Percentiles rank a stretch among this genome's conserved stretches.
These are phyloP conservation scores for Solanum clarkiae DNA, from an alignment of 257 asterid genomes.

Conservation along the genomic window DNA sequence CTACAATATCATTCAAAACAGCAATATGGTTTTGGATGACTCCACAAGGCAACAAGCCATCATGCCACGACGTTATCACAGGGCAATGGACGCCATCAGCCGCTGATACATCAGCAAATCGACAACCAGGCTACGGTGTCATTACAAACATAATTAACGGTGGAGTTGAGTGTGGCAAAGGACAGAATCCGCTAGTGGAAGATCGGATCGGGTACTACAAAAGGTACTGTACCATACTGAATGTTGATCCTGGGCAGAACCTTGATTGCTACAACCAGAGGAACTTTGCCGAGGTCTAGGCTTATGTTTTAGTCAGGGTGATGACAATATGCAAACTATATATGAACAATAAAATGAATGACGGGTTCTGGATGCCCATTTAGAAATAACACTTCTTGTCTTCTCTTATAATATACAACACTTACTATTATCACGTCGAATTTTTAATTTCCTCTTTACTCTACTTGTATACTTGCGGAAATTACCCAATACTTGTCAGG, in stretches of 20 bases:
- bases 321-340: neutral
- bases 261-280: conserved; percentile 19
- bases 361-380: neutral
- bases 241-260: conserved; percentile 15
- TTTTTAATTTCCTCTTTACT: neutral
- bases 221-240: conserved; percentile 14
- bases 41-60: conserved; percentile 22
- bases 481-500: too few species aligned
- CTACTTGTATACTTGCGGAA: too few species aligned
- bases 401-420: neutral
- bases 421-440: neutral
- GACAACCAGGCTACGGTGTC: conserved; percentile 16
- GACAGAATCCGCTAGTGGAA: conserved; percentile 1
- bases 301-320: neutral
- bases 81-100: conserved; percentile 23
- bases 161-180: conserved; percentile 20
- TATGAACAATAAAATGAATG: neutral
- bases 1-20: conserved; percentile 19
- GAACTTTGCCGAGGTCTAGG: conserved; percentile 6
- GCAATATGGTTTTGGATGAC: conserved; percentile 37
- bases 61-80: conserved; percentile 17
- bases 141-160: conserved; percentile 29
- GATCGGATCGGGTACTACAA: conserved; percentile 17
- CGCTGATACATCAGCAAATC: conserved; percentile 10
- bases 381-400: neutral